Evolutionary conservation across 2,329 filamentous ascomycete species (phyloP).

Genomic region (Botryotinia narcissicola): DNA sequence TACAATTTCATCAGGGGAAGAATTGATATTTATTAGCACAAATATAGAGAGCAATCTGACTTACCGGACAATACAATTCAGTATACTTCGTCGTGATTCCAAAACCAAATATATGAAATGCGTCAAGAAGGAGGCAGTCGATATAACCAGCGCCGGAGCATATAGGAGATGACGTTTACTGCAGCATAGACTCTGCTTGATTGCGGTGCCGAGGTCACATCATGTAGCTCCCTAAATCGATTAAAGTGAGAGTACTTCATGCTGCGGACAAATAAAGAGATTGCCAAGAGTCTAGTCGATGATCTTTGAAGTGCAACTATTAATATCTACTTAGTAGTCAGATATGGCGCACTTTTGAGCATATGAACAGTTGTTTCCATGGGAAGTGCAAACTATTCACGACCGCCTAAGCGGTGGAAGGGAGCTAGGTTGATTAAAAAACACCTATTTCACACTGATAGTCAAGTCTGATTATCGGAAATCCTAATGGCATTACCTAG

Average conservation of each 20-base stretch:
- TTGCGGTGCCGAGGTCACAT: neutral
- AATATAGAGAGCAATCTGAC: neutral
- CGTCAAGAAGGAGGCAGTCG: neutral
- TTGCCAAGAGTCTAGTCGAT: neutral
- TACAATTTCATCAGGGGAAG: neutral
- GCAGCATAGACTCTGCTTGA: neutral
- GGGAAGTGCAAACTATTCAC: neutral
- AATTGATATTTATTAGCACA: neutral
- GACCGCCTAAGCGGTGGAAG: too few species aligned
- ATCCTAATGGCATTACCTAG: neutral
- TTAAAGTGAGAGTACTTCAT: neutral
- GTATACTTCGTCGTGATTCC: neutral
- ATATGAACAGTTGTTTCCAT: neutral
- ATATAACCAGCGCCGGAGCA: neutral
- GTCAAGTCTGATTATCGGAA: neutral
- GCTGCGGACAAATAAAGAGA: neutral
- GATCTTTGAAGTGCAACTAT: neutral
- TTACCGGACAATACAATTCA: neutral
- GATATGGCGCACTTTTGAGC: neutral
- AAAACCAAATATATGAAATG: neutral
- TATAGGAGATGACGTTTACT: neutral
- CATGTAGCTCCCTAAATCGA: rapidly evolving
- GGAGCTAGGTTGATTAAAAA: rapidly evolving
- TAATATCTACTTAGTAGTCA: neutral
- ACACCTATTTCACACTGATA: neutral